These are phyloP conservation scores for Cicer cuneatum DNA, from an alignment of 306 rosid genomes.

Conservation along the genomic window DNA sequence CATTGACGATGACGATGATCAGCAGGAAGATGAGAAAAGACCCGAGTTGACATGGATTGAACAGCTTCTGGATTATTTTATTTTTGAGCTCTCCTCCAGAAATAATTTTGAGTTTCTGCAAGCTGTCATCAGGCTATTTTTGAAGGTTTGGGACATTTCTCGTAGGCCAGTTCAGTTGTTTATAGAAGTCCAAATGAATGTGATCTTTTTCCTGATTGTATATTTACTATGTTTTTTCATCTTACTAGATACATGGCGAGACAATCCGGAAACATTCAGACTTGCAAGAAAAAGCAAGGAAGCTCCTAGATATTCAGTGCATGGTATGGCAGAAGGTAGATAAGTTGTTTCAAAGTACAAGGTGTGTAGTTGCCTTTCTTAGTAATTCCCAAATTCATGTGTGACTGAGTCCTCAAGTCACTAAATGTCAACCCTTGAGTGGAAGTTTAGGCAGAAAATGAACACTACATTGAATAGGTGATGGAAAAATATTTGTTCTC, in stretches of 20 bases:
- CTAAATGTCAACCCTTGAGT: slow-evolving; percentile 16
- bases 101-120: slow-evolving; percentile 93
- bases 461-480: neutral
- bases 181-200: neutral
- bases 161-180: slow-evolving; percentile 17
- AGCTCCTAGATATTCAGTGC: slow-evolving; percentile 77
- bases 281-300: slow-evolving; percentile 79
- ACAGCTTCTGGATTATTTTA: slow-evolving; percentile 81
- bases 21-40: slow-evolving; percentile 65
- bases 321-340: slow-evolving; percentile 81
- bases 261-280: slow-evolving; percentile 68
- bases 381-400: slow-evolving; percentile 72
- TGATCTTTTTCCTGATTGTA: slow-evolving; percentile 1
- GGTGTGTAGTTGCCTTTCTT: slow-evolving; percentile 83
- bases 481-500: neutral
- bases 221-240: slow-evolving; percentile 37
- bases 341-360: slow-evolving; percentile 69
- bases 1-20: slow-evolving; percentile 70
- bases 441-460: slow-evolving; percentile 21
- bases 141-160: slow-evolving; percentile 63
- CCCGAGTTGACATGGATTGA: slow-evolving; percentile 69
- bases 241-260: slow-evolving; percentile 81
- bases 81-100: slow-evolving; percentile 70
- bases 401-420: neutral
- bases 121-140: slow-evolving; percentile 83